Base-by-base conservation (phyloP, 768 basidiomycete species). In the Russula sp. region DNA sequence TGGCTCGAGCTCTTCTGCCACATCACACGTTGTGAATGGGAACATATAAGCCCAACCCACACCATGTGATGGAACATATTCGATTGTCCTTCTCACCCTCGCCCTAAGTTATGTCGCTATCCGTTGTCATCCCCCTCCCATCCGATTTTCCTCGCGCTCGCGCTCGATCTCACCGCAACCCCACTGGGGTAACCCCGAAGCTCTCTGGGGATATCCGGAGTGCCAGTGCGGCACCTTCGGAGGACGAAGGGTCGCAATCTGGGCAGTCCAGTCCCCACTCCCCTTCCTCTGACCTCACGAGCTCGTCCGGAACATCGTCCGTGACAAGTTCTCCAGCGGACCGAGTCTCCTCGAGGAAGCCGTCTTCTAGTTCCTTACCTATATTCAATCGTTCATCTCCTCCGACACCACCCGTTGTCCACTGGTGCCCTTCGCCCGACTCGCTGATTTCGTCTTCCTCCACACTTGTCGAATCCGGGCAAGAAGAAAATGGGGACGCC, bases 1-100 rank as follows among this genome's bases (percentile, higher is more conserved):
- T 63, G 62, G 31, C 51, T 6, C 34, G 37, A 31, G 31, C 47
- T 63, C 27, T 7, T 39, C 45, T 58, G 56, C 62, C 62, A 63
- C 62, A 63, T 5, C 45, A 13, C 42, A 35, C 47, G 7, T 18
- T 39, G 45, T 31, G 51, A 53, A 48, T 6, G 16, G 32, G 31
- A 13, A 31, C 62, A 54, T 59, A 63, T 63, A 63, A 63, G 49
- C 27, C 31, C 14, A 27, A 6, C 31, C 31, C 11, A 32, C 57
- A 11, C 45, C 54, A 3, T 55, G n/a, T 32, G 13, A 6, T 20
- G 18, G 14, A 35, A 10, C 16, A 27, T 5, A n/a, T 22, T 16
- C n/a, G 48, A 53, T 22, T 35, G 5, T 45, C 22, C 14, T 34
- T 35, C 35, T 22, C 27, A 27, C 27, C n/a, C 35, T 14, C 51